phyloP scores from a whole-genome alignment of 2,329 filamentous ascomycete species.

The Hirsutella thompsonii region DNA sequence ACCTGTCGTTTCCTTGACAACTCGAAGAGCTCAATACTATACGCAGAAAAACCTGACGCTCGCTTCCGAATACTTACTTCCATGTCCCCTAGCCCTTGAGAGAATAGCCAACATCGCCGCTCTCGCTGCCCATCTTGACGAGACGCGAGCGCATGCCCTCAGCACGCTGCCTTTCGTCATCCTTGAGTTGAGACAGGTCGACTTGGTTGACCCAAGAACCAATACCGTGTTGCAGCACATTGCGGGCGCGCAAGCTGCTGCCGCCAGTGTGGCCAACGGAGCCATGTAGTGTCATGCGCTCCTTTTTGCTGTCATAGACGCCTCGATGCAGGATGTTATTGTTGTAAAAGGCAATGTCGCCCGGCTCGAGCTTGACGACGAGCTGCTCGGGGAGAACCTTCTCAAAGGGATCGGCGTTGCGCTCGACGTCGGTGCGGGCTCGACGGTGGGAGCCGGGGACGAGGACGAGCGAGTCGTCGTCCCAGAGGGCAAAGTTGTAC shows the following conservation, averaged over 20 bases:
- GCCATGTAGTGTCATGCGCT: constrained; percentile 61
- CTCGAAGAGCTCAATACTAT: no score
- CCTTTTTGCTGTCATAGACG: constrained; percentile 43
- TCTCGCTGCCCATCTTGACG: constrained; percentile 46
- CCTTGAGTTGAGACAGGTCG: constrained; percentile 37
- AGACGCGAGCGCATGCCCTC: constrained; percentile 51
- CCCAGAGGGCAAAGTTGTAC: constrained; percentile 74
- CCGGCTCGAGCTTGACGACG: constrained; percentile 52
- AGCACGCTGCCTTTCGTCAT: constrained; percentile 33
- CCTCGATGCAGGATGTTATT: constrained; percentile 77
- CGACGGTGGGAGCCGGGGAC: constrained; percentile 66
- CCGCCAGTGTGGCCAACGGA: constrained; percentile 51
- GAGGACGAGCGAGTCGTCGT: constrained; percentile 61
- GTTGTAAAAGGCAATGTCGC: constrained; percentile 79
- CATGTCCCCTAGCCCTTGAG: constrained; percentile 29
- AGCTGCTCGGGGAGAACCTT: constrained; percentile 47
- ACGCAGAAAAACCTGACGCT: no score
- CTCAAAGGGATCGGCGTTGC: constrained; percentile 53
- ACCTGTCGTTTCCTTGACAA: no score
- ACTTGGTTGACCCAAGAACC: constrained; percentile 50
- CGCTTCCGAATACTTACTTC: no score
- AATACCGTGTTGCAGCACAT: constrained; percentile 64
- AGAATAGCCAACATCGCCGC: constrained; percentile 51
- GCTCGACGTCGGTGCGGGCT: constrained; percentile 56
- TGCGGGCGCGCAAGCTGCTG: constrained; percentile 46